Percentiles rank a stretch among this genome's conserved stretches.
Conservation (phyloP, 768 basidiomycete genomes). For the Boletus tylopilopsis region DNA sequence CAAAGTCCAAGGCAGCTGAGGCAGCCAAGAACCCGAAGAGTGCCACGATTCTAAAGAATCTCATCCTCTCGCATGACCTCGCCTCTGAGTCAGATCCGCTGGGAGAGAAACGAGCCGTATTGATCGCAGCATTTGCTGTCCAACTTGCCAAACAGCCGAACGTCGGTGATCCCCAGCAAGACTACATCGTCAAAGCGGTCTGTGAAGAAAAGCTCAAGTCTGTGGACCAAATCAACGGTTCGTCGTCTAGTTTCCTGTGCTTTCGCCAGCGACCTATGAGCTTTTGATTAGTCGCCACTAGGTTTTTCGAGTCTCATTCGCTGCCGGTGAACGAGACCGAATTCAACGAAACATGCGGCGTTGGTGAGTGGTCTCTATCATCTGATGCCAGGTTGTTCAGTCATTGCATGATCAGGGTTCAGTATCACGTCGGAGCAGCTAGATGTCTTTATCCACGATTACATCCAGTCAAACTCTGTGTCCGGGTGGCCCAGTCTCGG, state of each 20-base stretch:
- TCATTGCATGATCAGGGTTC: constrained; percentile 57
- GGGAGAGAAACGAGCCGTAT: constrained; percentile 73
- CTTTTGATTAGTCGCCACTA: constrained; percentile 47
- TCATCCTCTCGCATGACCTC: constrained; percentile 58
- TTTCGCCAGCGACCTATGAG: constrained; percentile 1
- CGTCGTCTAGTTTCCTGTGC: constrained; percentile 21
- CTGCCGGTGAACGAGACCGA: constrained; percentile 60
- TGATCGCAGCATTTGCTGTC: constrained; percentile 65
- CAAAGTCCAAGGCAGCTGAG: constrained; percentile 74
- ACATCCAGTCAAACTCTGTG: constrained; percentile 51
- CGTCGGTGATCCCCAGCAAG: constrained; percentile 51
- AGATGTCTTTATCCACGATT: constrained; percentile 47
- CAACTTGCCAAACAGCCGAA: constrained; percentile 51
- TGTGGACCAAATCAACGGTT: constrained; percentile 85
- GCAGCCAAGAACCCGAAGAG: constrained; percentile 79
- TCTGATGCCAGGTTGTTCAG: neutral
- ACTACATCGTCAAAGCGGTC: constrained; percentile 65
- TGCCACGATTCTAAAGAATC: constrained; percentile 61
- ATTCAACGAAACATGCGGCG: constrained; percentile 80
- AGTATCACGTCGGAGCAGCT: constrained; percentile 69
- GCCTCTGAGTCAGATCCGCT: constrained; percentile 37
- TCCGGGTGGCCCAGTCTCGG: constrained; percentile 78
- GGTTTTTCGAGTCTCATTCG: constrained; percentile 62
- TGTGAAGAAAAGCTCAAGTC: constrained; percentile 69
- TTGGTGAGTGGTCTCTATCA: constrained; percentile 55